Base-by-base conservation (phyloP, 805 yeast genomes). In the Kazachstania taianensis region DNA sequence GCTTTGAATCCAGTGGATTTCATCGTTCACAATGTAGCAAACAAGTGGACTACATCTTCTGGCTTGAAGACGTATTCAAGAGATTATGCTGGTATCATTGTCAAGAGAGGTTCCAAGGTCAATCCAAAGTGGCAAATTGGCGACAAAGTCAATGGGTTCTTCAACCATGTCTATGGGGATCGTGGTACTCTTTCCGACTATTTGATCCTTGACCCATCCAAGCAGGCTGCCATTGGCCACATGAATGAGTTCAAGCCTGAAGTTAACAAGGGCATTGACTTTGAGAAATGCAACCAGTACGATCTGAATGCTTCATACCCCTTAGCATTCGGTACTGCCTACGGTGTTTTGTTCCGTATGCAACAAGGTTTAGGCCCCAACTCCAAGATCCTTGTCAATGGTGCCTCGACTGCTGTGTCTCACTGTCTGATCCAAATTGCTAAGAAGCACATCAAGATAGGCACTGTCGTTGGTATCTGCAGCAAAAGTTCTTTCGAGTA, bases 361-460 rank as follows among this genome's bases (percentile, higher is more conserved):
- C 51, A 52, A 3, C 62, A 65, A 38, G 53, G 57, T 23, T 39
- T 28, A 23, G 31, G 20, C 9, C 57, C 71, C 15, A 62, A 60
- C 26, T 62, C 73, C 5, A 69, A 66, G 39, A 71, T 80, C 4
- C 62, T 81, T 32, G 67, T 83, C 15, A 61, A 81, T 32, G 94
- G 94, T 26, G 89, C 81, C 18, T 77, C 81, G 7, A 75, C 94
- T 1, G 59, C 78, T 10, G 86, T 80, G 12, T 86, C 87, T 16
- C 52, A 66, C 20, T 66, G 63, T 40, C 63, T 69, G 4, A 61
- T 73, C 24, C 82, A 77, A 53, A 53, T 81, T 28, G 73, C 78
- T 7, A 77, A 71, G 52, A 53, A 66, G 27, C 52, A 58, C 32
- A 63, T 63, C 38, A 57, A 65, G 2, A 72, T 74, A 7, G 58